Conservation (phyloP, 208 protist genomes). For the Wallacemonas collosoma region DNA sequence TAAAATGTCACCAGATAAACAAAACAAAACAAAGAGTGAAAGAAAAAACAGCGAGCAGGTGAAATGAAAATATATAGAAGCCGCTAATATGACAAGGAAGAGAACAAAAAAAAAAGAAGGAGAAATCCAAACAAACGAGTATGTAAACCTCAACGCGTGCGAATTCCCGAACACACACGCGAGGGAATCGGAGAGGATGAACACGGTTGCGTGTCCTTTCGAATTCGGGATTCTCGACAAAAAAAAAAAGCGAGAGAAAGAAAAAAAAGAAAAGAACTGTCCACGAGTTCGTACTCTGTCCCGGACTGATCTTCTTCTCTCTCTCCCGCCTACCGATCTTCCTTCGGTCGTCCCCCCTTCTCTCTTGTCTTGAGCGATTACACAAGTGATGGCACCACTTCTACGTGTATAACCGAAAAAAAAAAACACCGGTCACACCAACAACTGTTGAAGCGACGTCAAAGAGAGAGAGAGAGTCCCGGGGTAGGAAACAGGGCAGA, state of each 20-base stretch:
- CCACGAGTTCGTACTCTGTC: too few species aligned
- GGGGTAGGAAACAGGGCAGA: background rate
- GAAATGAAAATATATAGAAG: background rate
- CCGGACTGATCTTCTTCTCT: too few species aligned
- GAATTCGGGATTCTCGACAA: background rate
- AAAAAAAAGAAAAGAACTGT: background rate
- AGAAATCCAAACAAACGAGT: background rate
- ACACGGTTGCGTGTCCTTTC: too few species aligned
- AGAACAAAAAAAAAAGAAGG: background rate
- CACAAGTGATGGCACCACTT: too few species aligned
- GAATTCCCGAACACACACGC: background rate
- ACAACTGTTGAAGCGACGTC: background rate
- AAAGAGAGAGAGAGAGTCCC: background rate
- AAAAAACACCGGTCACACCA: too few species aligned
- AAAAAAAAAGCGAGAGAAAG: conserved; percentile 1
- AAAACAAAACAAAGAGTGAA: conserved; percentile 6
- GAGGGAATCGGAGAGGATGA: too few species aligned
- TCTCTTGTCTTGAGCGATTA: too few species aligned
- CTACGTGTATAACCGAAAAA: too few species aligned
- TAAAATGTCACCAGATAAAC: too few species aligned
- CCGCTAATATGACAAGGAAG: background rate
- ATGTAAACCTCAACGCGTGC: background rate
- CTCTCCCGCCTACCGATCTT: too few species aligned
- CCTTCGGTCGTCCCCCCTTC: too few species aligned
- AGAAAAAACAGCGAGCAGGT: conserved; percentile 3